Evolutionary conservation across 352 stramenopile species (phyloP).

Genomic region (Thraustochytrium sp.): DNA sequence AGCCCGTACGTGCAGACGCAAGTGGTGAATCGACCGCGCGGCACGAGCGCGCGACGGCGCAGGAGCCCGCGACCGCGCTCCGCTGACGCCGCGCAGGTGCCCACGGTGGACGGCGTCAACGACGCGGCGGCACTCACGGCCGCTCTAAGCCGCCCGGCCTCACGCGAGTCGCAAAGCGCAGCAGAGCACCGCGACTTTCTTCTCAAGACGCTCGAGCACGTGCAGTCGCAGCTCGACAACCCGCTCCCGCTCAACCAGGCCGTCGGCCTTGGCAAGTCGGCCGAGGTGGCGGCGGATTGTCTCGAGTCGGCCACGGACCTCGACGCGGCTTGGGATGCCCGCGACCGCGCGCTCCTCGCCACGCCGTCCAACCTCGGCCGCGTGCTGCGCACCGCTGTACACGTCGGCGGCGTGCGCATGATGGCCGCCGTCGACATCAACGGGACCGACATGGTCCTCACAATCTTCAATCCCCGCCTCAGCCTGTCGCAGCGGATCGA

Average conservation of each 20-base stretch:
- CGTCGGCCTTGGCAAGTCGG: neutral
- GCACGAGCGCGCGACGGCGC: neutral
- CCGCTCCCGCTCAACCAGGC: neutral
- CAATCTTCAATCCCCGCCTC: slow-evolving; percentile 1
- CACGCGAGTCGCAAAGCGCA: neutral
- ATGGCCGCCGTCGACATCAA: slow-evolving; percentile 27
- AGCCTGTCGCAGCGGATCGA: neutral
- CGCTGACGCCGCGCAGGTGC: neutral
- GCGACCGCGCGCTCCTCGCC: neutral
- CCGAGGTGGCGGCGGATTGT: neutral
- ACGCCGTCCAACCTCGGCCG: slow-evolving; percentile 23
- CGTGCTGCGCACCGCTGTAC: neutral
- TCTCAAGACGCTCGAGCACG: slow-evolving; percentile 14
- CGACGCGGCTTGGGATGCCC: neutral
- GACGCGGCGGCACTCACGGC: neutral
- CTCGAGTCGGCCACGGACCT: neutral
- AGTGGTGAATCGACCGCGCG: neutral
- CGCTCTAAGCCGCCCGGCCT: neutral
- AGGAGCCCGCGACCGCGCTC: neutral
- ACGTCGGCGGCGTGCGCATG: neutral
- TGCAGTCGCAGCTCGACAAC: slow-evolving; percentile 25
- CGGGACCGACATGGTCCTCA: slow-evolving; percentile 3
- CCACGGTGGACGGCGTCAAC: neutral
- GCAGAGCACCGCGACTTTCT: slow-evolving; percentile 28
- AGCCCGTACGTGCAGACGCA: slow-evolving; percentile 26